phyloP scores from a whole-genome alignment of 345 rosid species.

The Geranium brycei region DNA sequence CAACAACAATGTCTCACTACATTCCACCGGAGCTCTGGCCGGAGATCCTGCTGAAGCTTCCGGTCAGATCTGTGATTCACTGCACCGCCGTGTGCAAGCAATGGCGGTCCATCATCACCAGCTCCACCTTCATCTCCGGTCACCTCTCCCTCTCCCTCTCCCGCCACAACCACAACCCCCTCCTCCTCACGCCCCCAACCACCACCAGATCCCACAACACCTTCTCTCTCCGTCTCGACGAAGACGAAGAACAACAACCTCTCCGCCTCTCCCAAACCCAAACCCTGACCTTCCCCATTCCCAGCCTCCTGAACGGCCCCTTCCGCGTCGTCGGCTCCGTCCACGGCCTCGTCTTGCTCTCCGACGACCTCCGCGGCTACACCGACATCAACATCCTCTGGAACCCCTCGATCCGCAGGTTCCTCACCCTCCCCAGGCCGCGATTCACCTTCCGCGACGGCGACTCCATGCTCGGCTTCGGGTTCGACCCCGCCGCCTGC shows the following conservation, averaged over 20 bases:
- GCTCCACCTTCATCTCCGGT: slow-evolving; percentile 1
- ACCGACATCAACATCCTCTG: neutral
- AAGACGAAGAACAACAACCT: neutral
- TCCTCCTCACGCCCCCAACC: too few relatives aligned
- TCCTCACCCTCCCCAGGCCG: neutral
- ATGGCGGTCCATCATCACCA: slow-evolving; percentile 2
- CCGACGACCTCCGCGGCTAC: neutral
- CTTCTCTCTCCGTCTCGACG: slow-evolving; percentile 3
- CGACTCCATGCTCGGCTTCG: neutral
- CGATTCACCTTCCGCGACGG: neutral
- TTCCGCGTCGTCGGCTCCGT: neutral
- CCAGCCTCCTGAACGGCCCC: too few relatives aligned
- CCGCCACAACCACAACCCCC: too few relatives aligned
- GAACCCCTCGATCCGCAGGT: neutral
- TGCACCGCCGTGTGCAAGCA: slow-evolving; percentile 7
- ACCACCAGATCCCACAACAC: too few relatives aligned
- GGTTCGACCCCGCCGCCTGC: neutral
- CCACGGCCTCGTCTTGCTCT: slow-evolving; percentile 1
- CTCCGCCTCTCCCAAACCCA: too few relatives aligned
- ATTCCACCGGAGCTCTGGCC: neutral
- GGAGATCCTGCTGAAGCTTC: neutral
- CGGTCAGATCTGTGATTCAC: neutral
- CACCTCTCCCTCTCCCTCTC: neutral
- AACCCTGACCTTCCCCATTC: neutral
- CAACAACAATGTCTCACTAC: neutral